A percentile compares a stretch with the other conserved stretches of the same genome.
phyloP scores from a whole-genome alignment of 2,329 filamentous ascomycete species.

The Aureobasidium sp. region DNA sequence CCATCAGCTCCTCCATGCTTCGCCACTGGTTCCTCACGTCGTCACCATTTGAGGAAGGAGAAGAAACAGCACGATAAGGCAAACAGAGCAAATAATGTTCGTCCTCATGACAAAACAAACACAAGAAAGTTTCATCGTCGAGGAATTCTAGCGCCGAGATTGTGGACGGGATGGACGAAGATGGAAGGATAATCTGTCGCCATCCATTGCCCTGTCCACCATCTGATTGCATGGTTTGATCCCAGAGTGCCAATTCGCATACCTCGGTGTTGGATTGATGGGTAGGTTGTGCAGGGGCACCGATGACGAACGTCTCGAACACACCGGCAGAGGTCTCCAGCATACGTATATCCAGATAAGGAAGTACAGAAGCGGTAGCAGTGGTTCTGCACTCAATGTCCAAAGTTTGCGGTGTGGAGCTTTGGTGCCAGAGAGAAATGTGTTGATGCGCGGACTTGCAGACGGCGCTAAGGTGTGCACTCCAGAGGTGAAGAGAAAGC shows the following conservation, averaged over 20 bases:
- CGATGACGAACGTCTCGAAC: neutral
- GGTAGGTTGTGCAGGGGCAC: neutral
- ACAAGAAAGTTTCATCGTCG: neutral
- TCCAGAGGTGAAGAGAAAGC: neutral
- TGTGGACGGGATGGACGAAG: neutral
- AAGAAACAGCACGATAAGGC: neutral
- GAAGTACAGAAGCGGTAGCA: neutral
- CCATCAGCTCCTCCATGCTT: neutral
- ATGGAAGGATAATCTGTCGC: neutral
- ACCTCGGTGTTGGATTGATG: neutral
- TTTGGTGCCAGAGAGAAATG: slow-evolving; percentile 8
- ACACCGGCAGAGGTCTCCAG: neutral
- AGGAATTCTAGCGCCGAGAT: neutral
- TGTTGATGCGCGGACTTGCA: slow-evolving; percentile 2
- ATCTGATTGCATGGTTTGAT: neutral
- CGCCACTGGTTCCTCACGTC: neutral
- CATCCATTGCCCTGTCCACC: neutral
- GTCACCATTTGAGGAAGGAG: neutral
- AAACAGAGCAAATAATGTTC: neutral
- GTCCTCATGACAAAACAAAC: neutral
- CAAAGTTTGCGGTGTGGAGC: neutral
- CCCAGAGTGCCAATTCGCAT: neutral
- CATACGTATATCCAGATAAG: neutral
- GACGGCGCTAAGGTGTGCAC: neutral
- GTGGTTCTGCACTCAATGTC: neutral